phyloP scores from a whole-genome alignment of 768 basidiomycete species.

The Asterophora lycoperdoides region DNA sequence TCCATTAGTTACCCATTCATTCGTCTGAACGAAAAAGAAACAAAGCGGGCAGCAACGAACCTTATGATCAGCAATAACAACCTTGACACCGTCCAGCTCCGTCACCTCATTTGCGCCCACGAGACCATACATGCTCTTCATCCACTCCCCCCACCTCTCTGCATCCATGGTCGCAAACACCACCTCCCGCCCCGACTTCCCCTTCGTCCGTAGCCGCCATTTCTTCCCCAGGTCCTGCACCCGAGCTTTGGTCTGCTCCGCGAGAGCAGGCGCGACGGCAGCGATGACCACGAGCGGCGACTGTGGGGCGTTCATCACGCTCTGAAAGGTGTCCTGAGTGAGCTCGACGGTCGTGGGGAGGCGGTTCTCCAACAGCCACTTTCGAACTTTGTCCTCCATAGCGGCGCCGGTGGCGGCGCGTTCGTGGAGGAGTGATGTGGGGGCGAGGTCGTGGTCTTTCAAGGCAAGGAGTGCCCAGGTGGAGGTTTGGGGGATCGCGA shows the following conservation, averaged over 20 bases:
- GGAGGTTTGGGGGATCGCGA: slow-evolving; percentile 31
- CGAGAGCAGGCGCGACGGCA: slow-evolving; percentile 33
- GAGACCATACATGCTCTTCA: slow-evolving; percentile 89
- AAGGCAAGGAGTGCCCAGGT: slow-evolving; percentile 66
- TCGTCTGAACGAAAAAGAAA: neutral
- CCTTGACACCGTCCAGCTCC: slow-evolving; percentile 36
- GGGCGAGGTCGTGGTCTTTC: slow-evolving; percentile 53
- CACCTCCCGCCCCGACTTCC: slow-evolving; percentile 49
- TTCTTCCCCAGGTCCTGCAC: slow-evolving; percentile 50
- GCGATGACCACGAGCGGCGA: slow-evolving; percentile 77
- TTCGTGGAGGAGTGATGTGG: slow-evolving; percentile 43
- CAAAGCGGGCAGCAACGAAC: slow-evolving; percentile 35
- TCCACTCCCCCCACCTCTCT: slow-evolving; percentile 80
- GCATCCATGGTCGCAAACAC: slow-evolving; percentile 91
- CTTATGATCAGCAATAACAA: slow-evolving; percentile 80
- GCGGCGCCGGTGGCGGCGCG: slow-evolving; percentile 14
- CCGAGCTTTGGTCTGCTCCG: slow-evolving; percentile 24
- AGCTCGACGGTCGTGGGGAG: slow-evolving; percentile 75
- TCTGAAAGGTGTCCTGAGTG: slow-evolving; percentile 73
- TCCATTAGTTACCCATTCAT: neutral
- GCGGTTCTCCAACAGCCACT: slow-evolving; percentile 66
- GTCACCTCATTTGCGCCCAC: slow-evolving; percentile 20
- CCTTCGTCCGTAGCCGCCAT: slow-evolving; percentile 50
- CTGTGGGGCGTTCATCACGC: slow-evolving; percentile 78
- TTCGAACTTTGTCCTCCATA: slow-evolving; percentile 29